phyloP scores from a whole-genome alignment of 2,329 filamentous ascomycete genomes.

The Rosellinia necatrix region DNA sequence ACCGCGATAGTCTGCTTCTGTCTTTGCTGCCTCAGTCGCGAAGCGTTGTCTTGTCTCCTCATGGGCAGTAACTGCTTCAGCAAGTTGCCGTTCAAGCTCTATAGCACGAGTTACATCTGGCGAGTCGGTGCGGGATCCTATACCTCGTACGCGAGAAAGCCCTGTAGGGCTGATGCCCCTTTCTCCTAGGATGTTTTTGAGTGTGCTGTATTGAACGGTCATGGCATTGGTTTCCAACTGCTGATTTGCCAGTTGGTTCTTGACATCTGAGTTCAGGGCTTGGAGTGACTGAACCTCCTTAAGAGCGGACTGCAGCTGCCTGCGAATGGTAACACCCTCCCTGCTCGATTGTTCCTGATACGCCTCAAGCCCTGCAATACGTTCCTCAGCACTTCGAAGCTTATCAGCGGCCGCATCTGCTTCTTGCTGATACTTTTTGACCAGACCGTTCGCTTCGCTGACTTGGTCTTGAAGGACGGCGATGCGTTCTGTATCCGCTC shows the following conservation, averaged over 20 bases:
- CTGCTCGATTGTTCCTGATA: conserved; percentile 97
- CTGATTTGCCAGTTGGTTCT: conserved; percentile 80
- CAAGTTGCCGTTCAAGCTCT: conserved; percentile 87
- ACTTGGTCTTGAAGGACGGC: conserved; percentile 79
- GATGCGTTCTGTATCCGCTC: conserved; percentile 67
- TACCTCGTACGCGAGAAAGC: conserved; percentile 69
- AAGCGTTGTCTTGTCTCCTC: conserved; percentile 82
- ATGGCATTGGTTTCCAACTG: conserved; percentile 95
- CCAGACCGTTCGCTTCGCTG: conserved; percentile 75
- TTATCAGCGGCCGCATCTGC: conserved; percentile 87
- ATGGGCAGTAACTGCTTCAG: conserved; percentile 75
- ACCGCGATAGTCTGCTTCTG: conserved; percentile 87
- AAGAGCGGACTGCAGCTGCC: conserved; percentile 84
- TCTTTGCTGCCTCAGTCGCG: conserved; percentile 80
- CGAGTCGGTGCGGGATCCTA: conserved; percentile 76
- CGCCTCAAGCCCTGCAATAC: conserved; percentile 92
- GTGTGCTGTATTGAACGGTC: conserved; percentile 85
- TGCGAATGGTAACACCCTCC: conserved; percentile 85
- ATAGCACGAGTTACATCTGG: conserved; percentile 79
- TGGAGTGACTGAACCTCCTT: conserved; percentile 84
- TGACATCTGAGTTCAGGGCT: conserved; percentile 78
- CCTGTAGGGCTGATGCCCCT: conserved; percentile 82
- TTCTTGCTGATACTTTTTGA: conserved; percentile 86
- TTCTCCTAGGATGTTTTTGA: conserved; percentile 91
- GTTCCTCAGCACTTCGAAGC: conserved; percentile 88